These are phyloP conservation scores for Cajanus cajan DNA, from an alignment of 306 rosid species.

Conservation along the genomic window DNA sequence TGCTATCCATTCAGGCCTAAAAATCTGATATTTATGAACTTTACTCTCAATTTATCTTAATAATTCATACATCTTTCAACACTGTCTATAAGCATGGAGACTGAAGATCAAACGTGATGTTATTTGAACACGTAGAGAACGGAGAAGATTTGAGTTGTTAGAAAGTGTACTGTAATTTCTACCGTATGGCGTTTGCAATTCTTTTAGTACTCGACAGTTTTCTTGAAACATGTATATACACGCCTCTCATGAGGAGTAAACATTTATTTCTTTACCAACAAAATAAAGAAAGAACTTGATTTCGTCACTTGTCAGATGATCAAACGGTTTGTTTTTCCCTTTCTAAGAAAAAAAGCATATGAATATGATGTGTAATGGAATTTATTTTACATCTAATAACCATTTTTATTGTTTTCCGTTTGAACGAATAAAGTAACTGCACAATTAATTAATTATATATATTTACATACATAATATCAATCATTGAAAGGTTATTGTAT, in stretches of 20 bases:
- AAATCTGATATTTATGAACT: conserved; percentile 40
- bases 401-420: background rate
- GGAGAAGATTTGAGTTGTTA: conserved; percentile 6
- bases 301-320: background rate
- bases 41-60: background rate
- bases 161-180: conserved; percentile 20
- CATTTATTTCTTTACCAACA: background rate
- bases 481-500: background rate
- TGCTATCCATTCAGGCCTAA: conserved; percentile 85
- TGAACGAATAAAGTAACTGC: background rate
- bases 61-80: conserved; percentile 22
- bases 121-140: conserved; percentile 1
- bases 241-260: background rate
- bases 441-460: background rate
- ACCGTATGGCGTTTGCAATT: conserved; percentile 19
- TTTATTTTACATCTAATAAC: background rate
- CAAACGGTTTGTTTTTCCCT: background rate
- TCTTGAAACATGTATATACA: background rate
- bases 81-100: background rate
- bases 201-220: background rate
- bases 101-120: background rate
- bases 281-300: background rate
- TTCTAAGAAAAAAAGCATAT: background rate
- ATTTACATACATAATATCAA: background rate
- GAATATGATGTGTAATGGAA: background rate